These are phyloP conservation scores for Fusarium camptoceras DNA, from an alignment of 2,329 filamentous ascomycete genomes.

Conservation along the genomic window DNA sequence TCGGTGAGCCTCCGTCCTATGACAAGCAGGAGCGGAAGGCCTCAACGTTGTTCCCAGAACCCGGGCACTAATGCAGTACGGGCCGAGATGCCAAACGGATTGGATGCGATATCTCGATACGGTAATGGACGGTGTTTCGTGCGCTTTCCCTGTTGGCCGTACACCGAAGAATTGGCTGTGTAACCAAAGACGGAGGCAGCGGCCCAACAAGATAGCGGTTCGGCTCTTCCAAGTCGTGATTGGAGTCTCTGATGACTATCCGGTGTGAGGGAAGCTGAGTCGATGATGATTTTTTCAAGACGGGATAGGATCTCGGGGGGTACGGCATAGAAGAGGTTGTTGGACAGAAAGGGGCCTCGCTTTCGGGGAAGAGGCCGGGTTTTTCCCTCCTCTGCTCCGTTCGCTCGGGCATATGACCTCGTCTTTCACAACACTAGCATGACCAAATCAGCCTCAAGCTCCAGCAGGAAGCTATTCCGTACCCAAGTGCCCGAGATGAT, in stretches of 20 bases:
- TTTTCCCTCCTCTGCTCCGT: constrained; percentile 1
- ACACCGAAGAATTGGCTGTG: constrained; percentile 18
- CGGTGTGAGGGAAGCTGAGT: not conserved
- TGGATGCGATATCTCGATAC: constrained; percentile 12
- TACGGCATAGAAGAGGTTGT: not conserved
- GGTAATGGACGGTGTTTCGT: constrained; percentile 1
- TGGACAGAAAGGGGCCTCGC: not conserved
- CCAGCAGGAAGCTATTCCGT: constrained; percentile 35
- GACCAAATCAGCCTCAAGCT: constrained; percentile 3
- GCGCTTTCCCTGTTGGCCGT: not conserved
- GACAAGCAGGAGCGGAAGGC: constrained; percentile 15
- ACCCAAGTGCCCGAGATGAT: constrained; percentile 5
- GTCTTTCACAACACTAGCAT: not conserved
- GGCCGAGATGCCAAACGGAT: constrained; percentile 31
- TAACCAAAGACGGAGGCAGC: constrained; percentile 9
- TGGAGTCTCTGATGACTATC: constrained; percentile 9
- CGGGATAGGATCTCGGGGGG: not conserved
- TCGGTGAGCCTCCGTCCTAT: constrained; percentile 28
- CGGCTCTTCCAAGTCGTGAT: constrained; percentile 16
- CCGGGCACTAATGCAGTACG: constrained; percentile 33
- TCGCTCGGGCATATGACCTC: not conserved
- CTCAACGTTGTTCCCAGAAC: constrained; percentile 14
- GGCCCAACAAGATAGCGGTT: constrained; percentile 14
- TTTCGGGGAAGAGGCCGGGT: not conserved
- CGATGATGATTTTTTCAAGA: constrained; percentile 1